A percentile compares a stretch with the other conserved stretches of the same genome.
phyloP scores from a whole-genome alignment of 164 flowering plant genomes.

The Umbellularia californica region DNA sequence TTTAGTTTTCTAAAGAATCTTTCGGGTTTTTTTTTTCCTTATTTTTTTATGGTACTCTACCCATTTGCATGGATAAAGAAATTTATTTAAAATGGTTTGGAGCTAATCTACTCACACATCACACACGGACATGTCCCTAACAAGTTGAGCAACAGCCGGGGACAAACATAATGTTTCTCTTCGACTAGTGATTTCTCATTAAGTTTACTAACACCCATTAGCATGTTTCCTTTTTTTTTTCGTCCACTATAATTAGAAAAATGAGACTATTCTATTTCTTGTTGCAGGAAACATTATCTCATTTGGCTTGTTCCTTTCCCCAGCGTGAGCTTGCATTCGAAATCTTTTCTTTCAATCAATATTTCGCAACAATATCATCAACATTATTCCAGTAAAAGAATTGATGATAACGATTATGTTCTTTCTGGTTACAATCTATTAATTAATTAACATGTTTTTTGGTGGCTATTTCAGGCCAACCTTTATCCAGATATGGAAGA shows the following conservation, averaged over 20 bases:
- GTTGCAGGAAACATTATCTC: slow-evolving; percentile 65
- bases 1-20: no score
- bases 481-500: slow-evolving; percentile 67
- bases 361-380: no score
- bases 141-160: no score
- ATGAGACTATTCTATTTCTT: neutral
- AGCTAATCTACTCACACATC: no score
- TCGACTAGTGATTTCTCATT: no score
- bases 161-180: no score
- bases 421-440: neutral
- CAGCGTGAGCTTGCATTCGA: slow-evolving; percentile 32
- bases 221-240: neutral
- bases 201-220: no score
- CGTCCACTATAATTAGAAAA: neutral
- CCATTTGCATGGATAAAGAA: no score
- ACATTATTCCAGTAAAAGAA: neutral
- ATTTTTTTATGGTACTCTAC: no score
- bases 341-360: neutral
- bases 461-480: slow-evolving; percentile 57
- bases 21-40: no score
- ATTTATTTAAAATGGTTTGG: no score
- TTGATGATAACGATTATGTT: neutral
- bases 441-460: neutral
- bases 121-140: no score
- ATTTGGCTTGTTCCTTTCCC: slow-evolving; percentile 57